Percentiles rank a stretch among this genome's conserved stretches.
phyloP scores from a whole-genome alignment of 495 filamentous ascomycete genomes.

The Aspergillus incahuasiensis region DNA sequence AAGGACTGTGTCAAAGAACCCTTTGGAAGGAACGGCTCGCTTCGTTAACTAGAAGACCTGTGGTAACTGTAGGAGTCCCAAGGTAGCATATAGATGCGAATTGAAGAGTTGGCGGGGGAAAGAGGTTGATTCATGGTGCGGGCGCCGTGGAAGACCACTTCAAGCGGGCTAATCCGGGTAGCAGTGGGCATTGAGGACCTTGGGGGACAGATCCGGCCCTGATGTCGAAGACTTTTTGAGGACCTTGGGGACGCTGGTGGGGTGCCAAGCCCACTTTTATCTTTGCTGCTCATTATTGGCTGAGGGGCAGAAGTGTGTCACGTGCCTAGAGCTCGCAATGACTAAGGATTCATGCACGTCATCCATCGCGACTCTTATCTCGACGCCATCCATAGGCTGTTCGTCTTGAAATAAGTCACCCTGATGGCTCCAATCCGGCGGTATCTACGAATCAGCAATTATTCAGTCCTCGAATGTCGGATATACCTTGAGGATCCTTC shows the following conservation, averaged over 20 bases:
- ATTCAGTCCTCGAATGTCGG: slow-evolving; percentile 88
- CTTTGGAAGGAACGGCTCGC: neutral
- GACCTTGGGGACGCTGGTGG: slow-evolving; percentile 33
- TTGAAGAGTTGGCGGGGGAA: neutral
- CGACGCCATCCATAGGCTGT: no score
- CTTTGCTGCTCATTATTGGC: neutral
- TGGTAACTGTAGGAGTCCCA: neutral
- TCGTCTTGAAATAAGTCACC: no score
- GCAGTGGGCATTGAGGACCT: slow-evolving; percentile 21
- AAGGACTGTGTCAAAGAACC: neutral
- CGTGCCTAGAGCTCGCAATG: neutral
- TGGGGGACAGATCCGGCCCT: slow-evolving; percentile 13
- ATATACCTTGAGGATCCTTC: slow-evolving; percentile 92
- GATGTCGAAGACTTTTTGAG: slow-evolving; percentile 26
- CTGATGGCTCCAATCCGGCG: slow-evolving; percentile 81
- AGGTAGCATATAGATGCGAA: neutral
- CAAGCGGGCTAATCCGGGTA: slow-evolving; percentile 8
- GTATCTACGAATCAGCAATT: slow-evolving; percentile 79
- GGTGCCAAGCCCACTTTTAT: neutral
- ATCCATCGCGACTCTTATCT: neutral
- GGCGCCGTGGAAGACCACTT: slow-evolving; percentile 1
- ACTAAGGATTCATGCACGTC: neutral
- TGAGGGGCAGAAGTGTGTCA: neutral
- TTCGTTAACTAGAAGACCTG: neutral
- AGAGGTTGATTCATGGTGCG: slow-evolving; percentile 12